These are phyloP conservation scores for Pseudopithomyces maydicus DNA, from an alignment of 2,329 filamentous ascomycete genomes.

Conservation along the genomic window DNA sequence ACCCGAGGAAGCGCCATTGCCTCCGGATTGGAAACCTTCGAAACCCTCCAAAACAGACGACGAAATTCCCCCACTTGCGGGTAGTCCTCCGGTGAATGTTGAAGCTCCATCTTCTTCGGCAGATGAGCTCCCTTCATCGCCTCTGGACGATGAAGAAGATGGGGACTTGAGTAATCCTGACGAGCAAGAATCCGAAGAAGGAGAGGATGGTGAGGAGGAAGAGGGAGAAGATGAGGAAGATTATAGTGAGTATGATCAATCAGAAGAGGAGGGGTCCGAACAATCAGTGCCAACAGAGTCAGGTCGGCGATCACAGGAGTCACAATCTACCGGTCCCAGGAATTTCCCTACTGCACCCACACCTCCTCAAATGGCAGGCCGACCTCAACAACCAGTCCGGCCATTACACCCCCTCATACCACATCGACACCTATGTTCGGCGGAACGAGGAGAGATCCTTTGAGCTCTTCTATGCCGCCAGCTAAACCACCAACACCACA, in stretches of 20 bases:
- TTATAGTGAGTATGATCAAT: constrained; percentile 50
- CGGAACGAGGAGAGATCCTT: constrained; percentile 30
- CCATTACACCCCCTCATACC: constrained; percentile 17
- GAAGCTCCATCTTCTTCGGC: constrained; percentile 43
- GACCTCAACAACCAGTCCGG: constrained; percentile 3
- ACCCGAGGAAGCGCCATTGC: constrained; percentile 34
- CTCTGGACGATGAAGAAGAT: constrained; percentile 32
- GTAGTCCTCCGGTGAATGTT: constrained; percentile 53
- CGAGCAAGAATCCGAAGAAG: constrained; percentile 28
- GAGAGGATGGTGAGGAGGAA: constrained; percentile 16
- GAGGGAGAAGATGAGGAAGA: constrained; percentile 15
- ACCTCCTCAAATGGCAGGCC: constrained; percentile 27
- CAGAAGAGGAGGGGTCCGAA: constrained; percentile 31
- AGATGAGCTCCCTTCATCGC: constrained; percentile 32
- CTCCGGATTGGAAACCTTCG: constrained; percentile 39
- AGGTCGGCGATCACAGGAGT: constrained; percentile 19
- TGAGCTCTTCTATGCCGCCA: constrained; percentile 36
- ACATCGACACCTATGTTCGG: constrained; percentile 54
- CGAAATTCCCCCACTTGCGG: constrained; percentile 52
- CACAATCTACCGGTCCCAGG: constrained; percentile 21
- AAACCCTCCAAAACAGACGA: constrained; percentile 43
- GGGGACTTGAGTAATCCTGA: constrained; percentile 47
- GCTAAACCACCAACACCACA: constrained; percentile 46
- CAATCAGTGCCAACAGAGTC: constrained; percentile 43
- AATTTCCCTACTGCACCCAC: constrained; percentile 39